Evolutionary conservation across 768 basidiomycete genomes (phyloP).

Genomic region (Termitomyces sp.): DNA sequence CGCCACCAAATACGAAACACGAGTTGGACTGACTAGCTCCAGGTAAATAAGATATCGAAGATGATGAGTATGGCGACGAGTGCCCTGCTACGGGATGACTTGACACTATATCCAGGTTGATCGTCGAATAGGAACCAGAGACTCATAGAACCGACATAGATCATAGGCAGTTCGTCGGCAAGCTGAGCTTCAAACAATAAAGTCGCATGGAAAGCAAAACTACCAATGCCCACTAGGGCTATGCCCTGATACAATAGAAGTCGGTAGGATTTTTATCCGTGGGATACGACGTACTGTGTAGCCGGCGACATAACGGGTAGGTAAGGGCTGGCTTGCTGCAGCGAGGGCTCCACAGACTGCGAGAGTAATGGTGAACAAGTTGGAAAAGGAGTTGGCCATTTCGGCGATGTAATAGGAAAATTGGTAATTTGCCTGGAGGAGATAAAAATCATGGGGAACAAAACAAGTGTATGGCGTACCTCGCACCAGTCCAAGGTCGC

Average conservation of each 20-base stretch:
- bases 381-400: constrained; percentile 70
- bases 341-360: constrained; percentile 44
- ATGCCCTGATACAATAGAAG: constrained; percentile 43
- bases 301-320: constrained; percentile 37
- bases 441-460: neutral
- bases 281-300: constrained; percentile 28
- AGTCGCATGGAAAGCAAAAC: constrained; percentile 76
- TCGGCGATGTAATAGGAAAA: constrained; percentile 77
- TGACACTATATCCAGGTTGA: constrained; percentile 41
- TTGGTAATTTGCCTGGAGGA: constrained; percentile 63
- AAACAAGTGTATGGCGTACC: constrained; percentile 23
- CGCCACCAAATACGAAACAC: constrained; percentile 1
- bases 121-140: constrained; percentile 59
- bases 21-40: constrained; percentile 61
- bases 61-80: constrained; percentile 32
- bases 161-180: constrained; percentile 82
- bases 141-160: constrained; percentile 62
- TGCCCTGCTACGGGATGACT: constrained; percentile 30
- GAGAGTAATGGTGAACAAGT: constrained; percentile 52
- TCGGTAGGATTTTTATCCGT: neutral
- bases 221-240: constrained; percentile 68
- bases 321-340: constrained; percentile 29
- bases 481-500: constrained; percentile 76
- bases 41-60: constrained; percentile 61
- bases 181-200: constrained; percentile 73